Base-by-base conservation (phyloP, 768 basidiomycete genomes). In the Hypholoma fasciculare region DNA sequence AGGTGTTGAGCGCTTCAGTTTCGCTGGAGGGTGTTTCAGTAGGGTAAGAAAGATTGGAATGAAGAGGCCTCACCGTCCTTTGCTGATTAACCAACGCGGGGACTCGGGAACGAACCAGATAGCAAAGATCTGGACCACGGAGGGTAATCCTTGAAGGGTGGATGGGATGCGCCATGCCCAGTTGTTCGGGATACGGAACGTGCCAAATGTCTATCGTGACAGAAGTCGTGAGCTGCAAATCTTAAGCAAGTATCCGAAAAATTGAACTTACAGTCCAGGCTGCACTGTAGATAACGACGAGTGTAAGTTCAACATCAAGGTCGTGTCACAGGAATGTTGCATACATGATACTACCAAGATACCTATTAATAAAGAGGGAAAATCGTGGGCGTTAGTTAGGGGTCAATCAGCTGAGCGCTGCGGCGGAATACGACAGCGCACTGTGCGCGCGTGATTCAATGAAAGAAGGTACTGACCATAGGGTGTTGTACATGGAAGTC, bases 151-250 rank as follows among this genome's bases (percentile, higher is more conserved):
- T 76, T 91, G 87, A 3, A 89, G 70, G 23, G 83, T 69, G 13
- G 87, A 87, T 2, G 88, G 88, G 54, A 89, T 76, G 56, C 91
- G 80, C 90, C 90, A 92, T 17, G 85, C 73, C 87, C 85, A 90
- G 46, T 79, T 77, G 61, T 65, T 82, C 43, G 68, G 67, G 54
- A 89, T 81, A 63, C 78, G 74, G 74, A 87, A 85, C 17, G 89
- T 88, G 26, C 89, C 89, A 67, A 84, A 91, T 0, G 88, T 88
- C 20, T 70, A 62, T 48, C 46, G 44, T 36, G 48, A 20, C 20
- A 34, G 42, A 52, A 34, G 30, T 6, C 48, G 43, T 20, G 26
- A 57, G n/a, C 16, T 7, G 16, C 50, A 47, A 43, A 44, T 37
- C 30, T 43, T 14, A 14, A 13, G 13, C 16, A 17, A 40, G 27